Evolutionary conservation across 352 stramenopile species (phyloP).

Genomic region (Phytophthora cryptogea): DNA sequence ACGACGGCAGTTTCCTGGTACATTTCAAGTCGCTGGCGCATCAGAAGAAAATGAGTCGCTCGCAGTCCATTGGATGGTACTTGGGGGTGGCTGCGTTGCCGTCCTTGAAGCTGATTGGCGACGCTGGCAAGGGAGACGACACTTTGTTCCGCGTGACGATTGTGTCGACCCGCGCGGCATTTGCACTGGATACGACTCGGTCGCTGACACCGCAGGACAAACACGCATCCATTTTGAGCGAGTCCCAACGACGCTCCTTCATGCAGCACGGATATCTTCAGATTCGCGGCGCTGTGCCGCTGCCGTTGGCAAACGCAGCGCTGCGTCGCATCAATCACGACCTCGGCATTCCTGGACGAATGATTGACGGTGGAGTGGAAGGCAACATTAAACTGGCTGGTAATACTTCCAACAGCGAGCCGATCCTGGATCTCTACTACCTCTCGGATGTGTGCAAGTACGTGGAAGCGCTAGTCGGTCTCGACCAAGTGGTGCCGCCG

Average conservation of each 20-base stretch:
- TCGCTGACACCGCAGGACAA: slow-evolving; percentile 28
- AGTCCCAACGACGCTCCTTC: slow-evolving; percentile 69
- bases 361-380: slow-evolving; percentile 79
- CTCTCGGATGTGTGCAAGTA: slow-evolving; percentile 56
- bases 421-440: slow-evolving; percentile 63
- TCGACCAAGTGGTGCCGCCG: slow-evolving; percentile 45
- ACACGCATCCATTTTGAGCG: slow-evolving; percentile 42
- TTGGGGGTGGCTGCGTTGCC: slow-evolving; percentile 37
- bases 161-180: slow-evolving; percentile 52
- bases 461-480: slow-evolving; percentile 64
- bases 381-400: slow-evolving; percentile 68
- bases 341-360: slow-evolving; percentile 63
- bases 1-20: slow-evolving; percentile 21
- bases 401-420: slow-evolving; percentile 71
- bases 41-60: slow-evolving; percentile 71
- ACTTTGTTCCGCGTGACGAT: slow-evolving; percentile 58
- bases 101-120: slow-evolving; percentile 47
- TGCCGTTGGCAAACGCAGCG: slow-evolving; percentile 57
- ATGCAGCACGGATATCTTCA: slow-evolving; percentile 77
- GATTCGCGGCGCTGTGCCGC: slow-evolving; percentile 61
- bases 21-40: slow-evolving; percentile 64
- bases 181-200: slow-evolving; percentile 45
- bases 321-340: slow-evolving; percentile 80
- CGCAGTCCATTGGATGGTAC: slow-evolving; percentile 56
- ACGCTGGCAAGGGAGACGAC: slow-evolving; percentile 42